Percentiles rank a stretch among this genome's conserved stretches.
Evolutionary conservation across 177 flowering plant species (phyloP).

Genomic region (Telopea speciosissima): DNA sequence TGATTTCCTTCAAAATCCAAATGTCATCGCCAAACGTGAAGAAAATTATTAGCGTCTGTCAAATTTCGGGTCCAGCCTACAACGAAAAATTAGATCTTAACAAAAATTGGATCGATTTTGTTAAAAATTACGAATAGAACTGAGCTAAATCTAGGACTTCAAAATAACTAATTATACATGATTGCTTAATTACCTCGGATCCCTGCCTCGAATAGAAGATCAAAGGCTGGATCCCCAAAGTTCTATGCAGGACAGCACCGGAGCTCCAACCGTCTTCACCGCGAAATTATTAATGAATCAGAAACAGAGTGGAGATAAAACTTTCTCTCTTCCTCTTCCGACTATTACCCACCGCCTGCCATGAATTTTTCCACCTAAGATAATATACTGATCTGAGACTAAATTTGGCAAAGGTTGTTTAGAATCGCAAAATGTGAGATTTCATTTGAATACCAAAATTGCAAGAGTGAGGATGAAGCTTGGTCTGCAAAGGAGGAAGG

Average conservation of each 20-base stretch:
- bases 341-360: neutral
- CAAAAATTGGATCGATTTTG: neutral
- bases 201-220: conserved; percentile 27
- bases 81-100: conserved; percentile 8
- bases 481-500: no score
- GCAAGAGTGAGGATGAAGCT: no score
- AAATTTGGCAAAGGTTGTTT: neutral
- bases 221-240: conserved; percentile 34
- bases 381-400: neutral
- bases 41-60: conserved; percentile 25
- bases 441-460: neutral
- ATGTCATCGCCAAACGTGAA: conserved; percentile 21
- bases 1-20: neutral
- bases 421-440: neutral
- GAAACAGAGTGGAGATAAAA: no score
- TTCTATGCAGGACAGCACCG: conserved; percentile 17
- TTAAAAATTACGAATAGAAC: neutral
- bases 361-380: neutral
- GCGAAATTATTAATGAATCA: neutral
- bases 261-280: conserved; percentile 14
- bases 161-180: neutral
- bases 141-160: neutral
- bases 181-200: conserved; percentile 26
- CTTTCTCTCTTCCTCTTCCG: conserved; percentile 4
- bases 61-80: conserved; percentile 30